These are phyloP conservation scores for Picochlorum sp. DNA, from an alignment of 139 green algal genomes.

Conservation along the genomic window DNA sequence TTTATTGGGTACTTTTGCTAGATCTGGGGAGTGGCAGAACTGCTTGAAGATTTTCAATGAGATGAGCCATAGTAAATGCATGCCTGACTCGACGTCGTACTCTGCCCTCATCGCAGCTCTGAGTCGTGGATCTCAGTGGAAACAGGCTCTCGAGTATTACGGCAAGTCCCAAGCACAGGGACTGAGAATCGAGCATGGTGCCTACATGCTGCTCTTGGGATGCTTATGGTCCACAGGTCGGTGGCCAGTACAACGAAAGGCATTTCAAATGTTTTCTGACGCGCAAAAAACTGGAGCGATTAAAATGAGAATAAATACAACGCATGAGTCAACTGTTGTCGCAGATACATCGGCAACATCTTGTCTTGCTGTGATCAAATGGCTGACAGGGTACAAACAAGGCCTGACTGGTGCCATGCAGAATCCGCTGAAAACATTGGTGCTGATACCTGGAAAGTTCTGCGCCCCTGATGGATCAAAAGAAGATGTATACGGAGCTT, in stretches of 20 bases:
- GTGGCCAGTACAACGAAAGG: conserved; percentile 37
- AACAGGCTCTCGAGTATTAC: conserved; percentile 12
- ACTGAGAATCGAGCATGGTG: conserved; percentile 49
- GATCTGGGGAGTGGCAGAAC: conserved; percentile 48
- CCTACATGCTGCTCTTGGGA: conserved; percentile 73
- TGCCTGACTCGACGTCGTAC: conserved; percentile 69
- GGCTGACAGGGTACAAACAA: conserved; percentile 18
- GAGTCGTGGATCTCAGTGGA: conserved; percentile 24
- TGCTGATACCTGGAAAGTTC: conserved; percentile 19
- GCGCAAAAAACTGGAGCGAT: conserved; percentile 16
- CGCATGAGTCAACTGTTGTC: conserved; percentile 3
- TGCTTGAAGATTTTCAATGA: conserved; percentile 66
- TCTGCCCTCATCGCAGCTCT: conserved; percentile 60
- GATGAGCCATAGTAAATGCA: conserved; percentile 59
- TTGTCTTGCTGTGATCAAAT: conserved; percentile 6
- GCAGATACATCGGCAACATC: conserved; percentile 14
- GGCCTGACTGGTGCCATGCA: background rate
- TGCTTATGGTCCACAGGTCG: conserved; percentile 64
- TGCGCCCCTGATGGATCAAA: conserved; percentile 12
- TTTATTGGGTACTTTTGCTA: conserved; percentile 20
- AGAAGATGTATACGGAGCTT: background rate
- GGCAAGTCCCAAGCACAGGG: conserved; percentile 18
- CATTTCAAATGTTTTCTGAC: conserved; percentile 7
- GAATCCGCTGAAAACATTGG: conserved; percentile 4
- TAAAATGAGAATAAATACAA: conserved; percentile 6